Evolutionary conservation across 352 stramenopile genomes (phyloP).

Genomic region (Pythium vanterpoolii): DNA sequence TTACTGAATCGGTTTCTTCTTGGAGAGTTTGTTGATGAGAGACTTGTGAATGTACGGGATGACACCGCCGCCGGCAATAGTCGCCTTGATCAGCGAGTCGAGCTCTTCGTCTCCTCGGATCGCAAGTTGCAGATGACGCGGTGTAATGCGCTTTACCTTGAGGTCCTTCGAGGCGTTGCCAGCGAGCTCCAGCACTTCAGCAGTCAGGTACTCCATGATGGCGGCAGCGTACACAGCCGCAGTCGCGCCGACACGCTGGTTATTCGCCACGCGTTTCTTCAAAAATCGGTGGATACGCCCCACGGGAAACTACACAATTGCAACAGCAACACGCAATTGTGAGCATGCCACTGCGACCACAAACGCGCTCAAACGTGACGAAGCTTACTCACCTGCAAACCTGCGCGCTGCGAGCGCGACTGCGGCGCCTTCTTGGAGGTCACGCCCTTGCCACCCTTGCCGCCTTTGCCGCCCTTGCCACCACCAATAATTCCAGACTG

Average conservation of each 20-base stretch:
- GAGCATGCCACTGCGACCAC: background rate
- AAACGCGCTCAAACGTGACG: background rate
- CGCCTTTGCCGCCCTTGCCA: slow-evolving; percentile 96
- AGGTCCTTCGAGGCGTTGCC: slow-evolving; percentile 97
- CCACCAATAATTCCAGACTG: slow-evolving; percentile 88
- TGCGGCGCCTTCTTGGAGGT: slow-evolving; percentile 99
- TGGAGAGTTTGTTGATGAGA: slow-evolving; percentile 98
- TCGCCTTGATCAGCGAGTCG: slow-evolving; percentile 99
- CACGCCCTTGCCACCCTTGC: slow-evolving; percentile 99
- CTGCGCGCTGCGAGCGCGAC: slow-evolving; percentile 97
- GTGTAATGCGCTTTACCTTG: slow-evolving; percentile 98
- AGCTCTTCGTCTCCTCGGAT: slow-evolving; percentile 99
- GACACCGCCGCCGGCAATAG: slow-evolving; percentile 99
- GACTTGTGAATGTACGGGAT: slow-evolving; percentile 99
- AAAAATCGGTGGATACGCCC: slow-evolving; percentile 99
- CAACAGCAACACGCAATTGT: background rate
- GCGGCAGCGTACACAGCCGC: slow-evolving; percentile 99
- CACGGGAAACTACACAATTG: slow-evolving; percentile 93
- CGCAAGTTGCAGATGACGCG: slow-evolving; percentile 98
- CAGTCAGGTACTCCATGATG: slow-evolving; percentile 99
- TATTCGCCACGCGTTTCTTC: slow-evolving; percentile 98
- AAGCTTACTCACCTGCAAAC: slow-evolving; percentile 86
- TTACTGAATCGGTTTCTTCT: slow-evolving; percentile 83
- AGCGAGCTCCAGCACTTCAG: slow-evolving; percentile 99
- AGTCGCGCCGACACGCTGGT: slow-evolving; percentile 98